These are phyloP conservation scores for Eucalyptus victrix DNA, from an alignment of 345 rosid genomes.

Conservation along the genomic window DNA sequence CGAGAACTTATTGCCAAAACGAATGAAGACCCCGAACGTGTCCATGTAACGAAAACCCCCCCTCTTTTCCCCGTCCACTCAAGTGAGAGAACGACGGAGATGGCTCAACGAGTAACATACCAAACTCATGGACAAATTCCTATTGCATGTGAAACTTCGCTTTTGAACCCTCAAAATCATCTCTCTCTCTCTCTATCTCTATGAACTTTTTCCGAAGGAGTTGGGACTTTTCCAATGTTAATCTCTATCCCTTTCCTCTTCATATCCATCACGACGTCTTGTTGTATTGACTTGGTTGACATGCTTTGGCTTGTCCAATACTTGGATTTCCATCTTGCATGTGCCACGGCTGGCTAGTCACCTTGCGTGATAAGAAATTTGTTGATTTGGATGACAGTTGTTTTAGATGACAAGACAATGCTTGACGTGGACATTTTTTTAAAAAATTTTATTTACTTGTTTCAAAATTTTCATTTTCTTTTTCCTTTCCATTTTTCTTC, in stretches of 20 bases:
- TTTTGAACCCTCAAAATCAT: background rate
- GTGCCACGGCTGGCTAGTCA: background rate
- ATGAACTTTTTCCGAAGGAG: background rate
- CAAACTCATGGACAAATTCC: background rate
- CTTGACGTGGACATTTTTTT: too few species aligned
- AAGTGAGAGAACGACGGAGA: background rate
- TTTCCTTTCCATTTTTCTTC: too few species aligned
- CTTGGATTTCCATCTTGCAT: background rate
- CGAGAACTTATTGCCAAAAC: background rate
- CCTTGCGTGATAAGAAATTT: background rate
- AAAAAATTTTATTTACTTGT: background rate
- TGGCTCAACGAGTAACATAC: background rate
- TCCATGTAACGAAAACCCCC: background rate
- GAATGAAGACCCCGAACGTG: background rate
- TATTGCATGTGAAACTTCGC: background rate
- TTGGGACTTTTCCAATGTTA: background rate
- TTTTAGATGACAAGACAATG: background rate
- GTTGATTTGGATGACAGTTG: rapidly evolving
- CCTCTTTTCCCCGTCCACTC: background rate
- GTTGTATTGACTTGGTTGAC: background rate
- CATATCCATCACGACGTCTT: background rate
- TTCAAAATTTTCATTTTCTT: too few species aligned
- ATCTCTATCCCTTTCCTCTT: background rate
- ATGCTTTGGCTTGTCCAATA: background rate
- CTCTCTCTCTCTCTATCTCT: background rate